Conservation (phyloP, 345 rosid species). For the Populus euphratica region DNA sequence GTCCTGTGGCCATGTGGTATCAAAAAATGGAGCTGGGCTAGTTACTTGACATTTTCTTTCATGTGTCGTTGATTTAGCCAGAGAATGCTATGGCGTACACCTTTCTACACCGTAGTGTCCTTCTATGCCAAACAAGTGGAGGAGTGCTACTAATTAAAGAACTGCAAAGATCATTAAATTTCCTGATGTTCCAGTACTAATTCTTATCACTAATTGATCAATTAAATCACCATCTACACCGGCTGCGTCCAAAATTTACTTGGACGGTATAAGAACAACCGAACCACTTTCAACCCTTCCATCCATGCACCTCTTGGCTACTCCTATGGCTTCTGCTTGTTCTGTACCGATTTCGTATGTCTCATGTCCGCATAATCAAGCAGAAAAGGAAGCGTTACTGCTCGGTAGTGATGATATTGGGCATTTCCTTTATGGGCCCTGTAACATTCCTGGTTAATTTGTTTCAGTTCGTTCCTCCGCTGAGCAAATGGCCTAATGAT, state of each 20-base stretch:
- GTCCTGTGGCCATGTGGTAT: not conserved
- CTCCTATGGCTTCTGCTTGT: not conserved
- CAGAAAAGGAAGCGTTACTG: not conserved
- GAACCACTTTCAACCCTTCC: too few relatives aligned
- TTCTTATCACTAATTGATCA: too few relatives aligned
- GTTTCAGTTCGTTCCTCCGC: not conserved
- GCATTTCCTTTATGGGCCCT: not conserved
- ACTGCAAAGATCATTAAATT: too few relatives aligned
- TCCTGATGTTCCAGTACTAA: too few relatives aligned
- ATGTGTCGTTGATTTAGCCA: not conserved
- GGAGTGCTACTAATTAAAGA: too few relatives aligned
- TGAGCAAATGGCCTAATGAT: not conserved
- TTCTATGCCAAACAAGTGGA: not conserved
- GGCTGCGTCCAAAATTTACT: too few relatives aligned
- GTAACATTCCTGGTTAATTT: not conserved
- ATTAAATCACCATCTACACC: too few relatives aligned
- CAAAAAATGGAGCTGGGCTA: not conserved
- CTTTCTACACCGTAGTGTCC: not conserved
- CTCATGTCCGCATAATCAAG: not conserved
- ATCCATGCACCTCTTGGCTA: not conserved
- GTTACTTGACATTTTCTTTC: not conserved
- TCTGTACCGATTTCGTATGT: not conserved
- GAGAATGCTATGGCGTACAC: not conserved
- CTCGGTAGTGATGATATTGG: not conserved
- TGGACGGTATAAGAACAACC: too few relatives aligned